Evolutionary conservation across 805 yeast genomes (phyloP), one percentile per base, ranked within the genome.

Genomic region (Saccharomycopsis olivae): DNA sequence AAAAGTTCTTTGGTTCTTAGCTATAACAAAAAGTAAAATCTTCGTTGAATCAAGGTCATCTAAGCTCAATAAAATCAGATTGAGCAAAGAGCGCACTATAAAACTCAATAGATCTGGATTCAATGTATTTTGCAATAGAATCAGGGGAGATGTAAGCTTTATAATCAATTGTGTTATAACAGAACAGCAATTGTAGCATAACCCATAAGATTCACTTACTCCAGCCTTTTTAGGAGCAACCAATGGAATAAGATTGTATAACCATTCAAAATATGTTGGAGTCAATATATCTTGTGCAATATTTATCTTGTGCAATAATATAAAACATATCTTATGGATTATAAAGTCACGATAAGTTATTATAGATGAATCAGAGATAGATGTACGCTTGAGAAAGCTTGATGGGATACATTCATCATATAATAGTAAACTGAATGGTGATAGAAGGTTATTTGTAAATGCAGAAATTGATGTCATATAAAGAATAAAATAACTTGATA

Each of bases 261-360:
- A 54, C 37, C 72, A 62, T 51, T 81, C 82, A 36, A 72, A 68
- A 28, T 75, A 56, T 10, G 75, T 68, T 1, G 75, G 68, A 3
- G 72, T 57, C 11, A 67, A 51, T 3, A 60, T 47, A 13, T 43
- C 44, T 38, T 59, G 60, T 35, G 53, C 51, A 25, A 59, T 52
- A 46, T 31, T 24, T 10, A 11, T 5, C 17, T 66, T 65, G 20
- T 56, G 40, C 15, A 54, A 47, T 4, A 75, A 49, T 27, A 71
- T 50, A 18, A 59, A 59, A 34, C 75, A 67, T 4, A 74, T 53
- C 35, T 77, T 82, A 4, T 68, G 61, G 0, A 79, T 62, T 5
- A 76, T 40, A 41, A 78, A 78, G 55, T 82, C 94, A 46, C 89
- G 58, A 40, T 74, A 69, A 1, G 85, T 55, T 55, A n/a, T 55